Conservation (phyloP, 176 grass and related monocot species). For the Triticum monococcum region DNA sequence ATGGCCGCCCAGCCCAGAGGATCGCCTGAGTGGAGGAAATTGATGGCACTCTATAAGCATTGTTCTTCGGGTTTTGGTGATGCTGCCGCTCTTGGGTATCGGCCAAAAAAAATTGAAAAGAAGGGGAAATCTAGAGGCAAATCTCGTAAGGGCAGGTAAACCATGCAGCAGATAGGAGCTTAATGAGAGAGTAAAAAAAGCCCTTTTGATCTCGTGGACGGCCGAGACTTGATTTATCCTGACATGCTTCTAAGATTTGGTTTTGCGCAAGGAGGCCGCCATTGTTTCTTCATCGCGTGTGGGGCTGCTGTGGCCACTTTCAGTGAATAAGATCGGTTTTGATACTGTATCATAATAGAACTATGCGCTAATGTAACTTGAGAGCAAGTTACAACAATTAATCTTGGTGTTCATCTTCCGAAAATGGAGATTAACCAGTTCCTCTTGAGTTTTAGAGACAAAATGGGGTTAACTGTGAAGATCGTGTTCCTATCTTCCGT, state of each 20-base stretch:
- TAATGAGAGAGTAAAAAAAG: conserved; percentile 13
- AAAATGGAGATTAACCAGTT: background rate
- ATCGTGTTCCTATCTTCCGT: background rate
- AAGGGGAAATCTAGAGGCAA: conserved; percentile 76
- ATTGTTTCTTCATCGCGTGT: conserved; percentile 9
- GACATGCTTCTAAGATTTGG: background rate
- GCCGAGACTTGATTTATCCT: conserved; percentile 16
- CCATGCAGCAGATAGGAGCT: background rate
- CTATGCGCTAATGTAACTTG: conserved; percentile 17
- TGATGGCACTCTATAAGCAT: background rate
- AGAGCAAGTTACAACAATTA: conserved; percentile 6
- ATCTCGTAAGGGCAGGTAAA: conserved; percentile 51
- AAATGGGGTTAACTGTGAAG: background rate
- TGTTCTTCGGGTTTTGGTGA: conserved; percentile 27
- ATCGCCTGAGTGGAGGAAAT: too few relatives aligned
- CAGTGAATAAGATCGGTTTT: conserved; percentile 18
- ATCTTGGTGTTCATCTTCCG: background rate
- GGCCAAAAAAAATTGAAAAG: conserved; percentile 72
- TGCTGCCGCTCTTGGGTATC: conserved; percentile 64
- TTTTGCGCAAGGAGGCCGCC: conserved; percentile 6
- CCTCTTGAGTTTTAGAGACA: background rate
- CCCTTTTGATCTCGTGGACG: background rate
- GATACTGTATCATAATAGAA: background rate
- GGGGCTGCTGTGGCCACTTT: background rate
- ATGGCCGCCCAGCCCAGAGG: background rate